Evolutionary conservation across 208 protist genomes (phyloP).

Genomic region (Pavlovales sp.): DNA sequence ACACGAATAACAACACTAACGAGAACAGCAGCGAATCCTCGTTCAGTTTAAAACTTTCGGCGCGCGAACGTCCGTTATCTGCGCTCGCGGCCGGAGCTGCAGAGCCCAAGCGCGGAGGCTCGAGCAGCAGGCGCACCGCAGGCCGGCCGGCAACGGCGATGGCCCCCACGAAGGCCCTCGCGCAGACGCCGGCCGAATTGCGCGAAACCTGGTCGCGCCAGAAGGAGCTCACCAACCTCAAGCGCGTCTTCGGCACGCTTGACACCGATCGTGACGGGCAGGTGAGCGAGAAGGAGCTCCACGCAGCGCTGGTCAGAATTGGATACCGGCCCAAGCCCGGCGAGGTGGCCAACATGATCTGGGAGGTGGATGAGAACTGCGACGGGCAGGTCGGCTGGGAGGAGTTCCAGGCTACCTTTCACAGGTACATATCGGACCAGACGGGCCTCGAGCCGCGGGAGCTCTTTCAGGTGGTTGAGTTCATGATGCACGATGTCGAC

Average conservation of each 20-base stretch:
- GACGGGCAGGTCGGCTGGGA: not conserved
- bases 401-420: slow-evolving; percentile 16
- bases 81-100: no score
- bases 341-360: slow-evolving; percentile 27
- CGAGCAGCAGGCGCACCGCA: no score
- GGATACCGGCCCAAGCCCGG: not conserved
- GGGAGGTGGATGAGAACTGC: slow-evolving; percentile 36
- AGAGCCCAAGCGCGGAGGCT: no score
- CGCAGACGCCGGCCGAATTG: not conserved
- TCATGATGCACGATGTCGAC: slow-evolving; percentile 38
- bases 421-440: not conserved
- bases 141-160: no score
- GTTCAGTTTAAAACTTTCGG: no score
- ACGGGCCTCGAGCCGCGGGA: slow-evolving; percentile 8
- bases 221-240: not conserved
- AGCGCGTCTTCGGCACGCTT: not conserved
- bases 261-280: not conserved
- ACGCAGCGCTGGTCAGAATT: not conserved
- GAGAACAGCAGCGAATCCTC: no score
- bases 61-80: no score
- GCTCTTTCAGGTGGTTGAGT: slow-evolving; percentile 29
- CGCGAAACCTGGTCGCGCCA: not conserved
- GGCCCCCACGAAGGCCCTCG: no score
- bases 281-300: not conserved
- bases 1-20: no score